A percentile compares a stretch with the other conserved stretches of the same genome.
Conservation (phyloP, 2,329 filamentous ascomycete genomes). For the Akanthomyces uredinophilus region DNA sequence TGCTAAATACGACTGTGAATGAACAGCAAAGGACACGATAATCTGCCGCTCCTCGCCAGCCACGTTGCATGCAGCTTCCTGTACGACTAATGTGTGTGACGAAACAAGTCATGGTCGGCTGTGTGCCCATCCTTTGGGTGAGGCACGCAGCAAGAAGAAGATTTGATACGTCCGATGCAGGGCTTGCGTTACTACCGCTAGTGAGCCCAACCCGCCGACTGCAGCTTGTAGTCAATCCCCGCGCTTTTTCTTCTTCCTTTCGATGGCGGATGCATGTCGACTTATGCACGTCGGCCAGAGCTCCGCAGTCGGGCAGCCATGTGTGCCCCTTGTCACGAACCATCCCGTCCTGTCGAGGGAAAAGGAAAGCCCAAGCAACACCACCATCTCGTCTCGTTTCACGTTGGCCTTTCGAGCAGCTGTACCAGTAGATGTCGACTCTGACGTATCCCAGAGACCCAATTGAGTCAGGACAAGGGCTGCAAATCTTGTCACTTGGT, state of each 20-base stretch:
- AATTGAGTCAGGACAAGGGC: not conserved
- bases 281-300: conserved; percentile 12
- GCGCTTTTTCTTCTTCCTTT: not conserved
- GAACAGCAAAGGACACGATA: not conserved
- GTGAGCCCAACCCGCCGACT: conserved; percentile 4
- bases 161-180: conserved; percentile 1
- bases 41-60: not conserved
- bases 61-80: conserved; percentile 8
- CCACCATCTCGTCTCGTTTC: not conserved
- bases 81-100: not conserved
- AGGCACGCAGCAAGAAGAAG: not conserved
- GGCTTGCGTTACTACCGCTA: not conserved
- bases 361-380: not conserved
- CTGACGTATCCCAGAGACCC: conserved; percentile 1
- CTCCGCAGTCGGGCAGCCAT: conserved; percentile 15
- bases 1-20: not conserved
- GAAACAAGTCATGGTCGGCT: not conserved
- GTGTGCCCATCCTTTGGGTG: not conserved
- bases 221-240: not conserved
- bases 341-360: not conserved
- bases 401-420: not conserved
- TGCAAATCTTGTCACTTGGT: conserved; percentile 7
- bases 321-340: not conserved
- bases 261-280: not conserved
- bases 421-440: not conserved